A percentile compares a stretch with the other conserved stretches of the same genome.
Evolutionary conservation across 371 early-diverging fungal species (phyloP).

Genomic region (Amoeboaphelidium occidentale): DNA sequence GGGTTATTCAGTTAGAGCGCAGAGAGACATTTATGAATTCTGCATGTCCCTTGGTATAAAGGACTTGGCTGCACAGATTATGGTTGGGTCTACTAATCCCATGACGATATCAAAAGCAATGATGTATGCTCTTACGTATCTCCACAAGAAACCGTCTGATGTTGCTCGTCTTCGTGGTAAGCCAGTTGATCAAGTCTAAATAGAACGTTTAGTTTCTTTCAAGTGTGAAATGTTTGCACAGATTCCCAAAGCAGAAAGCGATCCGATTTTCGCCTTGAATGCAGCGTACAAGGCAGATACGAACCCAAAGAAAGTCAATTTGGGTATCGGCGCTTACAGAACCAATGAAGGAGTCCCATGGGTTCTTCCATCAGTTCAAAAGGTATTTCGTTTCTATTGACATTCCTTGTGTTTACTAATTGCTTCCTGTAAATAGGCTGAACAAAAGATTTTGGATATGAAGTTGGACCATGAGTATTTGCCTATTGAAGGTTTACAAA

Average conservation of each 20-base stretch:
- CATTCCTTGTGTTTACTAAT: background rate
- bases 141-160: background rate
- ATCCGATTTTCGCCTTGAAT: conserved; percentile 68
- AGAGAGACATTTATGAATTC: background rate
- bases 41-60: background rate
- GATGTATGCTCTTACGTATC: background rate
- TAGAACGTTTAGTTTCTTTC: no score
- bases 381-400: conserved; percentile 21
- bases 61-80: background rate
- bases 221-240: conserved; percentile 19
- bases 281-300: conserved; percentile 56
- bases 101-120: background rate
- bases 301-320: conserved; percentile 51
- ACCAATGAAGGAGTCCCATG: conserved; percentile 76
- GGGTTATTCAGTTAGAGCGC: background rate
- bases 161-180: background rate
- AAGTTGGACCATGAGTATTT: conserved; percentile 75
- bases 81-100: background rate
- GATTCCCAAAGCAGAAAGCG: conserved; percentile 53
- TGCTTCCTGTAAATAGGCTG: conserved; percentile 28
- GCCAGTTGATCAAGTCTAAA: background rate
- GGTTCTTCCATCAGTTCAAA: conserved; percentile 73
- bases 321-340: conserved; percentile 93
- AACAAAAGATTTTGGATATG: conserved; percentile 27
- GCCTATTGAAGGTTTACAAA: conserved; percentile 50